phyloP scores from a whole-genome alignment of 495 filamentous ascomycete genomes.

The Aspergillus diversus region DNA sequence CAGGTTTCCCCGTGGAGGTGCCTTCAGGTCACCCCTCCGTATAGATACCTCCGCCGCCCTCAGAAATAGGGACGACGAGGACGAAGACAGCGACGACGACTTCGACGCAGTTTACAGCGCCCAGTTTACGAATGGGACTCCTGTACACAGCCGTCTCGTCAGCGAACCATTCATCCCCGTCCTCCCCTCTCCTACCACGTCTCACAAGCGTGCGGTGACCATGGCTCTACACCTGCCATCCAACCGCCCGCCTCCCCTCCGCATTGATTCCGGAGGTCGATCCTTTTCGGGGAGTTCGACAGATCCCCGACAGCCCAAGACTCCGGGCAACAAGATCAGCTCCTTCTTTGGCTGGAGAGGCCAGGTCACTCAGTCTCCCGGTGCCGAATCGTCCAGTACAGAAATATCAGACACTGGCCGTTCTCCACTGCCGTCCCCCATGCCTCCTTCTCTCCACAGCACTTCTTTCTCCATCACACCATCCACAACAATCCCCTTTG shows the following conservation, averaged over 20 bases:
- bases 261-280: constrained; percentile 40
- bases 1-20: constrained; percentile 45
- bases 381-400: constrained; percentile 63
- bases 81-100: constrained; percentile 34
- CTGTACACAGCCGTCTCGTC: constrained; percentile 48
- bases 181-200: constrained; percentile 42
- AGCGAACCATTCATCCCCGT: constrained; percentile 54
- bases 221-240: constrained; percentile 48
- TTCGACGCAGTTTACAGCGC: constrained; percentile 36
- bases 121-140: constrained; percentile 49
- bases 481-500: constrained; percentile 40
- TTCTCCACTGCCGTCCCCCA: constrained; percentile 62
- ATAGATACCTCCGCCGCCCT: constrained; percentile 43
- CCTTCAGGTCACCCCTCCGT: constrained; percentile 36
- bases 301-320: constrained; percentile 55
- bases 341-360: constrained; percentile 73
- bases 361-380: constrained; percentile 51
- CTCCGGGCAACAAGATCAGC: constrained; percentile 64
- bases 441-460: constrained; percentile 51
- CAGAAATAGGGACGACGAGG: constrained; percentile 34
- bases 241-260: constrained; percentile 44
- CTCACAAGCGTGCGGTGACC: constrained; percentile 43
- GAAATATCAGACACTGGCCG: constrained; percentile 65
- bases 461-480: constrained; percentile 41
- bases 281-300: constrained; percentile 34